These are phyloP conservation scores for Ascochyta clinopodiicola DNA, from an alignment of 2,329 filamentous ascomycete genomes.

Conservation along the genomic window DNA sequence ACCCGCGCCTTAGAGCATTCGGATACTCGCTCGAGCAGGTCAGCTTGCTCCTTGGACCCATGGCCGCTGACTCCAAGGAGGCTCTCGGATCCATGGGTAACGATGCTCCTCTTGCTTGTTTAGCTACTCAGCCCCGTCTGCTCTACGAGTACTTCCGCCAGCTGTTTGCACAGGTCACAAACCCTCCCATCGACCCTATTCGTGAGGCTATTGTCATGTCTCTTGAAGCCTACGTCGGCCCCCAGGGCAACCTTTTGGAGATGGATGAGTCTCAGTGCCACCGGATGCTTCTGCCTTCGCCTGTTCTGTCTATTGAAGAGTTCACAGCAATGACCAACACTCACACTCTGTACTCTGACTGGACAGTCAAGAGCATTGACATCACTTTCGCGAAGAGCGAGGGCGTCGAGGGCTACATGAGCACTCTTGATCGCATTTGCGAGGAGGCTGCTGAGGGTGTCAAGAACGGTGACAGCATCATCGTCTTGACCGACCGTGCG, in stretches of 20 bases:
- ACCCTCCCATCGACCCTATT: constrained; percentile 96
- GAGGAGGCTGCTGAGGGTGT: constrained; percentile 83
- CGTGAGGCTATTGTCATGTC: constrained; percentile 99
- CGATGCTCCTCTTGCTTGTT: constrained; percentile 88
- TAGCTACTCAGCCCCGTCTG: constrained; percentile 86
- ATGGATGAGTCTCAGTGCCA: constrained; percentile 92
- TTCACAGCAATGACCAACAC: constrained; percentile 88
- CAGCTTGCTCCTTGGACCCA: constrained; percentile 86
- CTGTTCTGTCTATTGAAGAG: constrained; percentile 86
- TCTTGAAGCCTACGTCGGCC: constrained; percentile 92
- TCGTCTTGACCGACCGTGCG: constrained; percentile 88
- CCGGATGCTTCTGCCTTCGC: constrained; percentile 83
- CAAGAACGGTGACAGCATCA: constrained; percentile 80
- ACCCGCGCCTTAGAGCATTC: constrained; percentile 82
- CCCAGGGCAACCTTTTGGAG: constrained; percentile 92
- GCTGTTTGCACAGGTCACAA: constrained; percentile 96
- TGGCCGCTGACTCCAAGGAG: constrained; percentile 97
- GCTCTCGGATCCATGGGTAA: constrained; percentile 98
- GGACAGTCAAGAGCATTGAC: constrained; percentile 90
- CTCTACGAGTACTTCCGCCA: constrained; percentile 97
- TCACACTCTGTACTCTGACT: constrained; percentile 72
- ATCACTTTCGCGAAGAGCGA: constrained; percentile 90
- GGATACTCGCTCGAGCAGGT: constrained; percentile 97
- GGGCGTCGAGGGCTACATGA: constrained; percentile 82
- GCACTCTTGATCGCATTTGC: constrained; percentile 87